phyloP scores from a whole-genome alignment of 2,329 filamentous ascomycete genomes.

The Rugonectria rugulosa region DNA sequence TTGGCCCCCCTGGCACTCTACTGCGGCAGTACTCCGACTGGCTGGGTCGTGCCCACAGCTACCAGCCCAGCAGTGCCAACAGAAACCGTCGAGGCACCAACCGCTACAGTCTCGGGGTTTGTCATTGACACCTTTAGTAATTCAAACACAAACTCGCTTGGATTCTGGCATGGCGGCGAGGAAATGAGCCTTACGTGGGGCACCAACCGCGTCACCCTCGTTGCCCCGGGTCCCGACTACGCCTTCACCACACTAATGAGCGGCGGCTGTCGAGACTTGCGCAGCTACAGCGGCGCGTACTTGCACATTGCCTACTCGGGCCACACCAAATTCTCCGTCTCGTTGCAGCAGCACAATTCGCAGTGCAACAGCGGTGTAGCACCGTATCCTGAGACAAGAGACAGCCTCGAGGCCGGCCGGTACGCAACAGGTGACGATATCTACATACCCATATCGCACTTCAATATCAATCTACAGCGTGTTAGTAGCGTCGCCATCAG shows the following conservation, averaged over 20 bases:
- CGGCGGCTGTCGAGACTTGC: constrained; percentile 54
- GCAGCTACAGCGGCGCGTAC: constrained; percentile 64
- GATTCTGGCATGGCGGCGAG: constrained; percentile 71
- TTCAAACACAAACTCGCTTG: constrained; percentile 62
- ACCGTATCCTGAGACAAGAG: constrained; percentile 73
- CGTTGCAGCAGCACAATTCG: constrained; percentile 72
- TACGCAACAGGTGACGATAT: constrained; percentile 64
- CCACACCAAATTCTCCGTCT: constrained; percentile 67
- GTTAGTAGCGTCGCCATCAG: constrained; percentile 68
- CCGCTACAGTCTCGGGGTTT: constrained; percentile 55
- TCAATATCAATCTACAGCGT: constrained; percentile 65
- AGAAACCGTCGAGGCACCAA: constrained; percentile 58
- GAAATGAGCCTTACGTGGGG: constrained; percentile 63
- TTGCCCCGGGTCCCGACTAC: constrained; percentile 54
- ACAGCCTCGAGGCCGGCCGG: constrained; percentile 69
- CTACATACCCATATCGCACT: constrained; percentile 73
- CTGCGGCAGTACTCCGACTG: constrained; percentile 58
- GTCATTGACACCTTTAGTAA: constrained; percentile 69
- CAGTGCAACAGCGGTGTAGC: constrained; percentile 61
- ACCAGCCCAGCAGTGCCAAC: constrained; percentile 51
- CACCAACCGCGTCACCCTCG: constrained; percentile 57
- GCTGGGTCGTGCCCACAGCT: constrained; percentile 56
- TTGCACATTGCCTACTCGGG: constrained; percentile 71
- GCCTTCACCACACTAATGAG: constrained; percentile 66
- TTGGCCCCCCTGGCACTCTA: constrained; percentile 66